These are phyloP conservation scores for Casuarina cunninghamiana DNA, from an alignment of 306 rosid genomes.

Conservation along the genomic window DNA sequence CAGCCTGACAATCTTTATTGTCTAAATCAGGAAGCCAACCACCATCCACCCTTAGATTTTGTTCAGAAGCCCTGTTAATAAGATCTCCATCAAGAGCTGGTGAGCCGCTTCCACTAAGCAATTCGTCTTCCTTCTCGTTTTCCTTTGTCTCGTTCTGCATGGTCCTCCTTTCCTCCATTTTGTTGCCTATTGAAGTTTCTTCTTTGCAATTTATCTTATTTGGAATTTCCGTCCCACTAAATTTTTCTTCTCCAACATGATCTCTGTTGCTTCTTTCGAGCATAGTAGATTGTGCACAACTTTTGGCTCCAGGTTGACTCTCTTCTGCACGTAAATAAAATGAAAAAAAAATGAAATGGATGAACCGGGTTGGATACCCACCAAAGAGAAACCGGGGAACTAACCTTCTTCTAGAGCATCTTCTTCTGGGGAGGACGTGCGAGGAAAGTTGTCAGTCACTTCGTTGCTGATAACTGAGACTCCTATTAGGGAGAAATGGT, in stretches of 20 bases:
- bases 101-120: not conserved
- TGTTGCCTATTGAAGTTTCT: not conserved
- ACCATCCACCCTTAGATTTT: not conserved
- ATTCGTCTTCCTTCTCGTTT: not conserved
- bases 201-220: not conserved
- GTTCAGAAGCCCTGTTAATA: not conserved
- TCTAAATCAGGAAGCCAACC: not conserved
- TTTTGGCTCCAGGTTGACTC: constrained; percentile 8
- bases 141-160: not conserved
- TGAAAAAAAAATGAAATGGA: not conserved
- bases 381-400: not conserved
- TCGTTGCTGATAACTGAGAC: not conserved
- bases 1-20: not conserved
- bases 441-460: not conserved
- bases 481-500: not conserved
- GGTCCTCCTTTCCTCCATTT: not conserved
- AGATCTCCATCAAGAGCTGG: not conserved
- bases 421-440: not conserved
- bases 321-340: constrained; percentile 3
- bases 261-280: not conserved
- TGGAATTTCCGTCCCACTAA: constrained; percentile 1
- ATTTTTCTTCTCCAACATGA: not conserved
- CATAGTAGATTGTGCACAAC: not conserved
- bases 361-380: not conserved
- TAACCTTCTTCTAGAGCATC: not conserved